phyloP scores from a whole-genome alignment of 2,329 filamentous ascomycete genomes.

The Trichoderma lentiforme region DNA sequence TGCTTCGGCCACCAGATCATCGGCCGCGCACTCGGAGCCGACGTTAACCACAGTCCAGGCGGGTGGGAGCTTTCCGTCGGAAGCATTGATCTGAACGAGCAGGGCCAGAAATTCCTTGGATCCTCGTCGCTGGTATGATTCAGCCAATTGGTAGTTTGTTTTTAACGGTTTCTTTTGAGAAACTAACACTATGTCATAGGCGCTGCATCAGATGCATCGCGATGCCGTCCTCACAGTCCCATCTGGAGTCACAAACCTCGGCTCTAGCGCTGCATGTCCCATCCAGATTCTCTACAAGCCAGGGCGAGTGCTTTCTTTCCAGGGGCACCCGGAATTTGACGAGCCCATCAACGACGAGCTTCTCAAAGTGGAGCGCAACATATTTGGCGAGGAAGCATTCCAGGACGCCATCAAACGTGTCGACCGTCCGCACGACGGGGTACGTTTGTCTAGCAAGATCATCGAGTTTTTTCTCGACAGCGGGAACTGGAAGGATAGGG shows the following conservation, averaged over 20 bases:
- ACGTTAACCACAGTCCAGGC: conserved; percentile 35
- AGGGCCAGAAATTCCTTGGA: conserved; percentile 36
- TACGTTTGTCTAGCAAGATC: conserved; percentile 27
- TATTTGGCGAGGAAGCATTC: conserved; percentile 29
- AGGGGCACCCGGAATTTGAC: conserved; percentile 44
- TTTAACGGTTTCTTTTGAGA: not conserved
- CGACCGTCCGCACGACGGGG: conserved; percentile 28
- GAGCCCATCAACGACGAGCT: conserved; percentile 35
- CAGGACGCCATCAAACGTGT: conserved; percentile 29
- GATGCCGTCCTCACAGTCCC: conserved; percentile 41
- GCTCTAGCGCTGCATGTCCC: conserved; percentile 36
- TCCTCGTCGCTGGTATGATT: not conserved
- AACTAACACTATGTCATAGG: conserved; percentile 19
- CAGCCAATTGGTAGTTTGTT: not conserved
- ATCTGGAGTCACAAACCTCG: conserved; percentile 35
- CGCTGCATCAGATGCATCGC: conserved; percentile 44
- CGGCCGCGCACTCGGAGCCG: conserved; percentile 38
- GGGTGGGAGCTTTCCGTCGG: conserved; percentile 44
- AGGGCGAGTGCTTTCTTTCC: conserved; percentile 36
- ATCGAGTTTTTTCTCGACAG: conserved; percentile 24
- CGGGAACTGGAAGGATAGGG: conserved; percentile 7
- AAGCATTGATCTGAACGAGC: conserved; percentile 35
- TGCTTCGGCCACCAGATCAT: conserved; percentile 48
- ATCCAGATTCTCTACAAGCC: conserved; percentile 41
- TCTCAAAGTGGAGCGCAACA: conserved; percentile 28